Percentiles rank a stretch among this genome's conserved stretches.
Evolutionary conservation across 345 rosid species (phyloP).

Genomic region (Eucalyptus shirleyi): DNA sequence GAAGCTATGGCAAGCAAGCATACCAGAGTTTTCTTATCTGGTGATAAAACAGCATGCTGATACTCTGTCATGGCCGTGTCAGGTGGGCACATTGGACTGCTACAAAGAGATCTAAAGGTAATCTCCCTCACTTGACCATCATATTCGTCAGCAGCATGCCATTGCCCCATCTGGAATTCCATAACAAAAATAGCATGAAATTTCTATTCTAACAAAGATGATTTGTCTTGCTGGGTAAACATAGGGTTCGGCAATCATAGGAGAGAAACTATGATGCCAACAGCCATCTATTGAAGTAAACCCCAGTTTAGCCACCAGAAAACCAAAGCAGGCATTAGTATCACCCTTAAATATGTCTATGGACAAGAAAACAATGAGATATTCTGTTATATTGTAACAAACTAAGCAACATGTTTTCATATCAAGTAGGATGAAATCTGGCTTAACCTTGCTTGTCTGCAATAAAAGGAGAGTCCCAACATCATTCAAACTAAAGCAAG

Average conservation of each 20-base stretch:
- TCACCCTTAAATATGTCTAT: background rate
- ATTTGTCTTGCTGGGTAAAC: background rate
- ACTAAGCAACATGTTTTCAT: background rate
- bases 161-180: slow-evolving; percentile 68
- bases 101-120: slow-evolving; percentile 69
- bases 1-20: background rate
- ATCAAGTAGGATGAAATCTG: background rate
- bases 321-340: background rate
- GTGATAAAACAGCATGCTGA: slow-evolving; percentile 71
- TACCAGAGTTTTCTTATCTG: slow-evolving; percentile 75
- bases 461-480: background rate
- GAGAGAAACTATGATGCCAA: background rate
- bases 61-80: slow-evolving; percentile 97
- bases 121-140: slow-evolving; percentile 97
- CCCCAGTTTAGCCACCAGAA: background rate
- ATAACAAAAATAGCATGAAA: background rate
- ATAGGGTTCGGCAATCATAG: background rate
- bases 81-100: slow-evolving; percentile 98
- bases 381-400: background rate
- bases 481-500: background rate
- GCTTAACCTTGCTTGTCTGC: background rate
- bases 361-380: background rate
- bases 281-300: background rate
- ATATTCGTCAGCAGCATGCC: slow-evolving; percentile 90
- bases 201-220: background rate